phyloP scores from a whole-genome alignment of 2,329 filamentous ascomycete species.

The Penicillium sp. region DNA sequence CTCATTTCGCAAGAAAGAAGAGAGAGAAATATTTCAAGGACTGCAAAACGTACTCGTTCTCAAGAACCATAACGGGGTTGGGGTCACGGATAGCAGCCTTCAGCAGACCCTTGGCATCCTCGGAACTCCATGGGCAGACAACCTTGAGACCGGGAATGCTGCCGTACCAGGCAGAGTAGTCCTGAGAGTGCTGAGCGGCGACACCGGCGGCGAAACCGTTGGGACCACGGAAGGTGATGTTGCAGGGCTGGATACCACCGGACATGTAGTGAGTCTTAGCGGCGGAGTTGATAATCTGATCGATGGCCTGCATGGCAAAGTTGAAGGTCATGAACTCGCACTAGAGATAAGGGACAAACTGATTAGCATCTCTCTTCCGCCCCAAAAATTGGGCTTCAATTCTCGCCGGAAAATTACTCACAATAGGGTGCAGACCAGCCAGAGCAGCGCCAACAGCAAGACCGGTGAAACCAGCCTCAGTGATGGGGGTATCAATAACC shows the following conservation, averaged over 20 bases:
- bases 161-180: constrained; percentile 98
- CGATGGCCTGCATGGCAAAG: constrained; percentile 99
- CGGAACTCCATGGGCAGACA: constrained; percentile 90
- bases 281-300: constrained; percentile 98
- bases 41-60: constrained; percentile 66
- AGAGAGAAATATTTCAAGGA: not conserved
- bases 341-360: constrained; percentile 45
- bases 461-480: constrained; percentile 92
- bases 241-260: constrained; percentile 97
- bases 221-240: constrained; percentile 98
- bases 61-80: constrained; percentile 89
- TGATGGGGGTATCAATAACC: constrained; percentile 98
- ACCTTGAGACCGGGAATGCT: constrained; percentile 98
- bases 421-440: constrained; percentile 88
- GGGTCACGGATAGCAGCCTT: constrained; percentile 98
- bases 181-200: constrained; percentile 96
- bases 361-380: not conserved
- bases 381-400: not conserved
- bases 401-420: constrained; percentile 53
- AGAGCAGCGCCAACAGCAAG: constrained; percentile 92
- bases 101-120: constrained; percentile 96
- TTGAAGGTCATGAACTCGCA: constrained; percentile 99
- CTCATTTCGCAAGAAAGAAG: not conserved
- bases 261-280: constrained; percentile 99
- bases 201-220: constrained; percentile 98